Percentiles rank a stretch among this genome's conserved stretches.
phyloP scores from a whole-genome alignment of 371 early-diverging fungal species.

The Actinomortierella wolfii region DNA sequence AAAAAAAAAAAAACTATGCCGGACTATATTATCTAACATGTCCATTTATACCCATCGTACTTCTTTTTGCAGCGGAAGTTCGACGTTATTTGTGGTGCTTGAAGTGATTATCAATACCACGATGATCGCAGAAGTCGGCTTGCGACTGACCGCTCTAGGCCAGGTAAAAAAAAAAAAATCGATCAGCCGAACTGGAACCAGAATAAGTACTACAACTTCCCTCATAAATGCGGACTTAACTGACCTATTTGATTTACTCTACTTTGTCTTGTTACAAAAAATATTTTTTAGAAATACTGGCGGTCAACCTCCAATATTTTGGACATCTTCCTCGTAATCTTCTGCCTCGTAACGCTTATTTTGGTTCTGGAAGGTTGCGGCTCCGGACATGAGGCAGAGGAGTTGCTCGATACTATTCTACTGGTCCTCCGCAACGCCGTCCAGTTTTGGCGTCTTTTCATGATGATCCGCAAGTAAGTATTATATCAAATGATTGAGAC shows the following conservation, averaged over 20 bases:
- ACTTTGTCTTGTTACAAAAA: neutral
- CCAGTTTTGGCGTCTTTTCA: slow-evolving; percentile 68
- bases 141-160: slow-evolving; percentile 71
- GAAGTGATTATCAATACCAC: slow-evolving; percentile 75
- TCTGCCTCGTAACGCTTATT: slow-evolving; percentile 73
- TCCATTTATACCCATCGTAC: neutral
- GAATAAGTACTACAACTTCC: no score
- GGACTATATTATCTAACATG: no score
- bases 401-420: slow-evolving; percentile 71
- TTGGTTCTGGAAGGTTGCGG: slow-evolving; percentile 70
- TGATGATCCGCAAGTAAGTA: slow-evolving; percentile 74
- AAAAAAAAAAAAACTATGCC: no score
- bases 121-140: slow-evolving; percentile 76
- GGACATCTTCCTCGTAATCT: slow-evolving; percentile 66
- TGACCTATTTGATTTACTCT: neutral
- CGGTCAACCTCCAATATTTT: slow-evolving; percentile 73
- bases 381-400: slow-evolving; percentile 60
- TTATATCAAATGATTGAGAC: no score
- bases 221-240: no score
- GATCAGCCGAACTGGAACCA: no score
- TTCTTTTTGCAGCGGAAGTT: slow-evolving; percentile 32
- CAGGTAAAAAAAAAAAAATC: slow-evolving; percentile 54
- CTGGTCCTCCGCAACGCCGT: slow-evolving; percentile 74
- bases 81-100: slow-evolving; percentile 59
- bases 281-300: slow-evolving; percentile 67